phyloP scores from a whole-genome alignment of 129 eudicot species.

The Helichrysum umbraculigerum region DNA sequence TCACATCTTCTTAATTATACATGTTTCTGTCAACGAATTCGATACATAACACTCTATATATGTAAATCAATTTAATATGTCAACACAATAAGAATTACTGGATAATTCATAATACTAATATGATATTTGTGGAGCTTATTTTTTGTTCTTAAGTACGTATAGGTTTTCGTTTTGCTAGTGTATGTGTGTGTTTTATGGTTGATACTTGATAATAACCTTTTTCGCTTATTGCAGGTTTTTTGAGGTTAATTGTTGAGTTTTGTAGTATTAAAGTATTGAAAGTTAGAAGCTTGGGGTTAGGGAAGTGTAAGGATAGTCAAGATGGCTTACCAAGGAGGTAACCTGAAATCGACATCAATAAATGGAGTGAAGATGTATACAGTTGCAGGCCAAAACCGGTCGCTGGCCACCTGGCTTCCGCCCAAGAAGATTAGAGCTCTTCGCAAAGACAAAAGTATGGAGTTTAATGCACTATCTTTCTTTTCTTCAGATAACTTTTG shows the following conservation, averaged over 20 bases:
- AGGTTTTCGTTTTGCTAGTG: neutral
- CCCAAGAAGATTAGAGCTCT: slow-evolving; percentile 79
- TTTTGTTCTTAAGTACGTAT: neutral
- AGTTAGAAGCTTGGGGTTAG: neutral
- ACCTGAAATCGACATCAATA: slow-evolving; percentile 77
- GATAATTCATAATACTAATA: neutral
- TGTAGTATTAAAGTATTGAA: neutral
- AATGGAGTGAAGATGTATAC: slow-evolving; percentile 90
- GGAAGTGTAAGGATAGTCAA: slow-evolving; percentile 6
- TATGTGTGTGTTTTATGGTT: neutral
- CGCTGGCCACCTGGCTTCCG: slow-evolving; percentile 77
- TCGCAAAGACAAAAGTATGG: slow-evolving; percentile 71
- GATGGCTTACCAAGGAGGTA: slow-evolving; percentile 84
- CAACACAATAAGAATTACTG: too few relatives aligned
- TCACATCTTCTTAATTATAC: neutral
- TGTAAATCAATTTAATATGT: neutral
- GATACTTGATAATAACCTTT: neutral
- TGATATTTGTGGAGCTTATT: too few relatives aligned
- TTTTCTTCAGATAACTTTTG: neutral
- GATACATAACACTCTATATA: neutral
- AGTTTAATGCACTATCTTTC: neutral
- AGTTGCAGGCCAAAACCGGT: slow-evolving; percentile 61
- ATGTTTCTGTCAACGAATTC: neutral
- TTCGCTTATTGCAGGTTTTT: neutral
- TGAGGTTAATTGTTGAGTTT: neutral